Conservation (phyloP, 2,329 filamentous ascomycete genomes). For the Emericellopsis cladophorae region DNA sequence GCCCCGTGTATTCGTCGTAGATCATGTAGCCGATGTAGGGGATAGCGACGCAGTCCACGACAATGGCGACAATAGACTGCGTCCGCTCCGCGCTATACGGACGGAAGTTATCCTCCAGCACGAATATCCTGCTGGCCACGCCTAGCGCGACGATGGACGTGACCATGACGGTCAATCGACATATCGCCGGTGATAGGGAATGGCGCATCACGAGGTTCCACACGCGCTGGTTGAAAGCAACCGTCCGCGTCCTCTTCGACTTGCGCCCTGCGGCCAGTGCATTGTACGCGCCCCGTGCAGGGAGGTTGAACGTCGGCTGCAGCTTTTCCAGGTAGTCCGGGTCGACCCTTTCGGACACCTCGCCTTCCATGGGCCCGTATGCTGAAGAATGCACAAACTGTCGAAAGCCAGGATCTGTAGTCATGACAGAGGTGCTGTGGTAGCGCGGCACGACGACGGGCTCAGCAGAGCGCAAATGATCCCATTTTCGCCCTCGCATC, state of each 20-base stretch:
- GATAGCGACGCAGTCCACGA: conserved; percentile 78
- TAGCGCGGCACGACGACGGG: conserved; percentile 44
- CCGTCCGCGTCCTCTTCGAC: conserved; percentile 16
- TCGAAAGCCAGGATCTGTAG: conserved; percentile 31
- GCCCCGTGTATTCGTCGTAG: conserved; percentile 91
- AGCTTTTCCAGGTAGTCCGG: conserved; percentile 29
- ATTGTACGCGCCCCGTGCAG: conserved; percentile 18
- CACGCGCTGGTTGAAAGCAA: conserved; percentile 37
- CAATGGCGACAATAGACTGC: conserved; percentile 78
- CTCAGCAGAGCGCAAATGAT: conserved; percentile 44
- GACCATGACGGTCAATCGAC: conserved; percentile 69
- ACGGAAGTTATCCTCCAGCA: conserved; percentile 35
- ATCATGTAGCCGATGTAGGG: conserved; percentile 90
- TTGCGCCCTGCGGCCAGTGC: conserved; percentile 10
- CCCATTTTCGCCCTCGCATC: conserved; percentile 39
- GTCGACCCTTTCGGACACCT: conserved; percentile 34
- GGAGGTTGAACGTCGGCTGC: conserved; percentile 32
- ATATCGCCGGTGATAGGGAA: conserved; percentile 72
- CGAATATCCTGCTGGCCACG: conserved; percentile 63
- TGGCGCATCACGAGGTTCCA: conserved; percentile 64
- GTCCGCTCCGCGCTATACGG: conserved; percentile 42
- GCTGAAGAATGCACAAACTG: conserved; percentile 40
- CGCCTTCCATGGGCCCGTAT: conserved; percentile 33
- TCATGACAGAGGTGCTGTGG: conserved; percentile 23
- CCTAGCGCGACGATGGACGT: conserved; percentile 76